Evolutionary conservation across 2,329 filamentous ascomycete species (phyloP), one percentile per base, ranked within the genome.

Genomic region (Ilyonectria robusta): DNA sequence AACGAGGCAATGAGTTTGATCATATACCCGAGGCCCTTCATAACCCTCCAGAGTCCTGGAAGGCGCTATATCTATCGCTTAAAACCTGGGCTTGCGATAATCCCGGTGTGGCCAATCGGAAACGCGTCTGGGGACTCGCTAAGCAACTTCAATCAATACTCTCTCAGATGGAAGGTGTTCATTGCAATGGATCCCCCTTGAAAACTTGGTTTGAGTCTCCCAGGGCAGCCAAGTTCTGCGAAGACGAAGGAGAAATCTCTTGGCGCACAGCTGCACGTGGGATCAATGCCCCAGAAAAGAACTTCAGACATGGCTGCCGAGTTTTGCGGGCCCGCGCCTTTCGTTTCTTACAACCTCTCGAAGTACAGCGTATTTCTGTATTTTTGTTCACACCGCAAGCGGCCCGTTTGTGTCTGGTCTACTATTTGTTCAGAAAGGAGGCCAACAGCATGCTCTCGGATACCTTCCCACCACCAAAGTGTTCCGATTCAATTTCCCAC

Each of bases 331-430:
- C 46, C 1, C 64, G 65, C 5, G 17, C 29, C 7, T 33, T 65
- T n/a, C 11, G 31, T 15, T 47, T 68, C 1, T 6, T 31, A 4
- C 21, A 60, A 9, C 59, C 64, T 15, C 19, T 65, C 21, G 31
- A 50, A 15, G 2, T 71, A 4, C 59, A 59, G 13, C 10, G 19
- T 1, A 55, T 72, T 13, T 46, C 46, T 15, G 54, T 70, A 23
- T 71, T 54, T 69, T 72, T 40, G 46, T 71, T 51, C 8, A 60
- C 3, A 37, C 56, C 0, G 0, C 33, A 15, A 53, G 59, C 4
- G 64, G 64, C 11, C 11, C 0, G 0, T 72, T 66, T 35, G 15
- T 72, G 2, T 69, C 69, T n/a, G 66, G 70, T 2, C n/a, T 72
- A 0, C 2, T 42, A 4, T 56, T 71, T 21, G 33, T 61, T n/a